Evolutionary conservation across 164 flowering plant species (phyloP).

Genomic region (Chimonanthus praecox): DNA sequence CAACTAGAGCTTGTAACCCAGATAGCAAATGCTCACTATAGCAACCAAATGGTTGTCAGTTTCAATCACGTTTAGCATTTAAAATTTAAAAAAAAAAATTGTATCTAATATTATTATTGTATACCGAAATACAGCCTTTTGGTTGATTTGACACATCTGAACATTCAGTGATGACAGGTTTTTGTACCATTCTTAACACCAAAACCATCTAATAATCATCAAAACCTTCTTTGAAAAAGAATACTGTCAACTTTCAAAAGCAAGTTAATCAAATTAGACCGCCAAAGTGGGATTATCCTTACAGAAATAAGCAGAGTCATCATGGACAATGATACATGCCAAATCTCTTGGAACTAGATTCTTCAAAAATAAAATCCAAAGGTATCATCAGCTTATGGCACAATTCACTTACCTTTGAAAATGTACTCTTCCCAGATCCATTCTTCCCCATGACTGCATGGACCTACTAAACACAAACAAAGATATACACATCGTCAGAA

Average conservation of each 20-base stretch:
- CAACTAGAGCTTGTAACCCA: no score
- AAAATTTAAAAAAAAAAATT: no score
- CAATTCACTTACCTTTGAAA: constrained; percentile 64
- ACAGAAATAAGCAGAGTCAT: not conserved
- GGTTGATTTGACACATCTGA: no score
- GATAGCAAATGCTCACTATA: no score
- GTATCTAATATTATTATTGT: no score
- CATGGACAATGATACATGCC: not conserved
- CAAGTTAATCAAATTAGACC: not conserved
- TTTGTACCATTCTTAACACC: not conserved
- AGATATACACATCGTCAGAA: not conserved
- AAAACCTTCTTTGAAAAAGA: not conserved
- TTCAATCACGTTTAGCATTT: no score
- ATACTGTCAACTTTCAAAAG: not conserved
- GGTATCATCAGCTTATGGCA: not conserved
- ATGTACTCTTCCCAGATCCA: constrained; percentile 99
- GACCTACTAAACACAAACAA: constrained; percentile 38
- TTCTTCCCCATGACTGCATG: constrained; percentile 98
- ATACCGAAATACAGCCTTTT: no score
- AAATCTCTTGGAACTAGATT: not conserved
- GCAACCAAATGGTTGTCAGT: no score
- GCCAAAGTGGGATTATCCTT: not conserved
- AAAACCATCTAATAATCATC: not conserved
- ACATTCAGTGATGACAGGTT: no score
- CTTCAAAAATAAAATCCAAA: not conserved